These are phyloP conservation scores for Wickerhamiella allomyrinae DNA, from an alignment of 805 yeast species.

Conservation along the genomic window DNA sequence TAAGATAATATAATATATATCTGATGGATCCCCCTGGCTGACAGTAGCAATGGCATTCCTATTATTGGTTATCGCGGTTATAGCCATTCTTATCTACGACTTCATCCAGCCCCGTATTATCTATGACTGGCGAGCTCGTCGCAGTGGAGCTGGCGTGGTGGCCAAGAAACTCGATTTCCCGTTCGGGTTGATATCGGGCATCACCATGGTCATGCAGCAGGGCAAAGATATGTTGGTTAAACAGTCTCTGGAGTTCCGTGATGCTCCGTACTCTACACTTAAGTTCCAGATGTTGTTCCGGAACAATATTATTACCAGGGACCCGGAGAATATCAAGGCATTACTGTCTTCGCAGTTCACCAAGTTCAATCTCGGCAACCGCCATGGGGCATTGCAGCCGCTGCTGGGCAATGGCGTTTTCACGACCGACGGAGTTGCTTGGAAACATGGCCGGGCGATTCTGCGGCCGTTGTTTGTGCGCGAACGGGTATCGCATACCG, in stretches of 20 bases:
- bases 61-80: neutral
- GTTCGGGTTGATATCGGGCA: constrained; percentile 1
- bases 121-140: constrained; percentile 4
- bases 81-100: neutral
- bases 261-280: neutral
- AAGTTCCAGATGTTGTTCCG: neutral
- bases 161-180: constrained; percentile 3
- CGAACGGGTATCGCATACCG: constrained; percentile 22
- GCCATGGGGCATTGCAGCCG: constrained; percentile 19
- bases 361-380: constrained; percentile 21
- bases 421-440: constrained; percentile 24
- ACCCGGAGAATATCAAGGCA: constrained; percentile 21
- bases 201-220: neutral
- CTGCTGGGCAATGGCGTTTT: constrained; percentile 27
- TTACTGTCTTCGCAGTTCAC: constrained; percentile 20
- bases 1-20: neutral
- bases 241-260: neutral
- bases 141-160: neutral
- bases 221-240: too few species aligned
- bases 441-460: constrained; percentile 27
- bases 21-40: neutral
- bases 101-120: constrained; percentile 2
- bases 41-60: neutral
- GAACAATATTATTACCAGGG: constrained; percentile 11
- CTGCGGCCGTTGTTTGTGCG: constrained; percentile 26